Evolutionary conservation across 257 asterid species (phyloP).

Genomic region (Agastache rugosa): DNA sequence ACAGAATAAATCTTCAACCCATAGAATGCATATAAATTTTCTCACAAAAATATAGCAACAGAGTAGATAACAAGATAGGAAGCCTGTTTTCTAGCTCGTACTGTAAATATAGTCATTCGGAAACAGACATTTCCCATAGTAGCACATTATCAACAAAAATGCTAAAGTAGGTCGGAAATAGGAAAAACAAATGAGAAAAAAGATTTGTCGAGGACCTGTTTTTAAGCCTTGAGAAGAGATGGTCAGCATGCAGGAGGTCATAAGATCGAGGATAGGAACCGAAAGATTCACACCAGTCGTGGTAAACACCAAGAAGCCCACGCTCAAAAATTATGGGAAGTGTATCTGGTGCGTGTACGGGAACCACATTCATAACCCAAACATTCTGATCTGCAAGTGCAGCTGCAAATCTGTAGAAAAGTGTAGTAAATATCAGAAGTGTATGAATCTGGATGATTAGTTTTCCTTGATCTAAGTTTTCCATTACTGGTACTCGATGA

Average conservation of each 20-base stretch:
- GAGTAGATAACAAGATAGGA: not conserved
- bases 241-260: slow-evolving; percentile 96
- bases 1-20: too few relatives aligned
- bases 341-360: slow-evolving; percentile 87
- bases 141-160: not conserved
- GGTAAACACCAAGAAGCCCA: slow-evolving; percentile 85
- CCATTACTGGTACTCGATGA: not conserved
- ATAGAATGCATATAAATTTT: not conserved
- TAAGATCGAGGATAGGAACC: slow-evolving; percentile 93
- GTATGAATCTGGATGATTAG: not conserved
- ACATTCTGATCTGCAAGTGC: slow-evolving; percentile 73
- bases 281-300: slow-evolving; percentile 96
- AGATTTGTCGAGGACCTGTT: slow-evolving; percentile 55
- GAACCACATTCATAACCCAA: slow-evolving; percentile 96
- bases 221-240: slow-evolving; percentile 96
- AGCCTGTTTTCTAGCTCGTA: not conserved
- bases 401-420: slow-evolving; percentile 83
- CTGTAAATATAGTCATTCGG: not conserved
- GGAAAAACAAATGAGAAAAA: not conserved
- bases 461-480: not conserved
- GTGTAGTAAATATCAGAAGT: slow-evolving; percentile 18
- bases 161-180: not conserved
- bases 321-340: slow-evolving; percentile 92
- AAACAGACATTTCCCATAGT: not conserved
- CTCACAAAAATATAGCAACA: not conserved